phyloP scores from a whole-genome alignment of 805 yeast species.

The Yarrowia sp. region DNA sequence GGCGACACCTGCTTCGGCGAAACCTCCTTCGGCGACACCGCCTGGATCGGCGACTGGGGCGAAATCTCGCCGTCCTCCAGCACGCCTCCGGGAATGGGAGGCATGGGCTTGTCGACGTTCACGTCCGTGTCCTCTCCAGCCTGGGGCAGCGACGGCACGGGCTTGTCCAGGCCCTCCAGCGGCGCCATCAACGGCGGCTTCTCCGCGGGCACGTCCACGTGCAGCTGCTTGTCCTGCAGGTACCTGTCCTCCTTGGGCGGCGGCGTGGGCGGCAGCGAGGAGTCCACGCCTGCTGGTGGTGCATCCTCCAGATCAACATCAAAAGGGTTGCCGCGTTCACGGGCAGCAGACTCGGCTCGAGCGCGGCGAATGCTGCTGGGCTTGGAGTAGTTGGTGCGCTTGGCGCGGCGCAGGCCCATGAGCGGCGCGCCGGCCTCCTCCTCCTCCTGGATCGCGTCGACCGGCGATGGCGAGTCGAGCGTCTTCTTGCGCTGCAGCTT shows the following conservation, averaged over 20 bases:
- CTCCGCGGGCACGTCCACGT: neutral
- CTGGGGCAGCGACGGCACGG: neutral
- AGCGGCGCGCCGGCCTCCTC: constrained; percentile 1
- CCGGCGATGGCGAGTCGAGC: neutral
- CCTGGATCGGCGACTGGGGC: neutral
- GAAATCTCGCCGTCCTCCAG: neutral
- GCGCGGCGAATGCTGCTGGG: constrained; percentile 6
- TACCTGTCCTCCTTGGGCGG: constrained; percentile 7
- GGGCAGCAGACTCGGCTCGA: neutral
- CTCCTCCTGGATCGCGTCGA: constrained; percentile 24
- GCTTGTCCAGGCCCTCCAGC: neutral
- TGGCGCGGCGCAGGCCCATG: constrained; percentile 7
- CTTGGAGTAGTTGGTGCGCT: constrained; percentile 11
- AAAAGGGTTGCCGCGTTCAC: neutral
- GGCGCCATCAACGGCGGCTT: constrained; percentile 1
- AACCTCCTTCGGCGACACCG: neutral
- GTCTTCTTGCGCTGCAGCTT: constrained; percentile 16
- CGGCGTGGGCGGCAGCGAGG: constrained; percentile 5
- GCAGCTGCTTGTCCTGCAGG: constrained; percentile 7
- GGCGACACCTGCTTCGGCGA: neutral
- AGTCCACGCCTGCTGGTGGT: neutral
- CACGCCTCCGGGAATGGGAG: neutral
- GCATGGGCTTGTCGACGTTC: constrained; percentile 1
- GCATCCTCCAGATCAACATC: neutral
- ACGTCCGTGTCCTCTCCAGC: neutral